A percentile compares a stretch with the other conserved stretches of the same genome.
Conservation (phyloP, 768 basidiomycete species). For the Tulasnella sp. region DNA sequence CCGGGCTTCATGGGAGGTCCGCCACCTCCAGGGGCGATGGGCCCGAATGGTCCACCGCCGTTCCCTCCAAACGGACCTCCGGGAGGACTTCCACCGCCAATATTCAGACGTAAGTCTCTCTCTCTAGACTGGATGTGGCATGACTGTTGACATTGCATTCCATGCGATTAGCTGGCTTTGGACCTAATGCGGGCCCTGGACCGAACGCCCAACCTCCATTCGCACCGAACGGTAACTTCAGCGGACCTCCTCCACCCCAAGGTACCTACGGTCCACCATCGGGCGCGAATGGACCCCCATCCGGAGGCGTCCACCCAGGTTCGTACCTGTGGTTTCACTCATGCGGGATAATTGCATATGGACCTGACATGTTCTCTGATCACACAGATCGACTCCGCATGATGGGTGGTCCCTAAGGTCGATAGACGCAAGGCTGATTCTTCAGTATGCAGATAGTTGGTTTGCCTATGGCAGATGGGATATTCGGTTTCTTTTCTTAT, state of each 20-base stretch:
- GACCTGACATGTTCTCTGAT: neutral
- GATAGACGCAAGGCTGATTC: neutral
- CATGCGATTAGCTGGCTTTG: neutral
- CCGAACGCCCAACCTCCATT: conserved; percentile 31
- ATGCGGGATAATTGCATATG: neutral
- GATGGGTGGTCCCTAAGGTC: neutral
- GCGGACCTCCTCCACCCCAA: conserved; percentile 48
- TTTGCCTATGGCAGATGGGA: neutral
- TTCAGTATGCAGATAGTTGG: neutral
- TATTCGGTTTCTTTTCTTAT: neutral
- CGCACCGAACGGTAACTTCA: conserved; percentile 41
- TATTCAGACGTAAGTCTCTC: conserved; percentile 47
- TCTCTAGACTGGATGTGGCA: neutral
- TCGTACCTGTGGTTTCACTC: neutral
- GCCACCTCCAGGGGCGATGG: conserved; percentile 28
- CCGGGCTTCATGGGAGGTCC: conserved; percentile 38
- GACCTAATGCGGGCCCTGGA: conserved; percentile 36
- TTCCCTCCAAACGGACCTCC: conserved; percentile 61
- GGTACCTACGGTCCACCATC: conserved; percentile 31
- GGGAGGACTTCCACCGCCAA: conserved; percentile 43
- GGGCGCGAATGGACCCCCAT: conserved; percentile 36
- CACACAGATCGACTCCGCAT: neutral
- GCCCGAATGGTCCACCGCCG: conserved; percentile 47
- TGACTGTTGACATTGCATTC: neutral
- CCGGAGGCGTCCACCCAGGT: conserved; percentile 70